phyloP scores from a whole-genome alignment of 2,329 filamentous ascomycete species.

The Colletotrichum falcatum region DNA sequence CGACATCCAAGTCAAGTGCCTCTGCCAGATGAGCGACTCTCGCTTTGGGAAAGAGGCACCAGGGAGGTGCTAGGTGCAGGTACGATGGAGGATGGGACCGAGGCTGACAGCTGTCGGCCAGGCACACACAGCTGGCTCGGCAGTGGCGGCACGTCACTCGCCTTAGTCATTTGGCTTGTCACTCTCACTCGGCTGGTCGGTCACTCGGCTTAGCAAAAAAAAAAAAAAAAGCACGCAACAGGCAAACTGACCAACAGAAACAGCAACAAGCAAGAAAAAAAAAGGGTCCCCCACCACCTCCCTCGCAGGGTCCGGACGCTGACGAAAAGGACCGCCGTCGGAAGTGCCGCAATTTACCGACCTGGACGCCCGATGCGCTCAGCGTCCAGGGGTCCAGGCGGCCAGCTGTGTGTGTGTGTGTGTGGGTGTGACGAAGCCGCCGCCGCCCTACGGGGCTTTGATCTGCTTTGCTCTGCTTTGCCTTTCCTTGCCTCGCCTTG shows the following conservation, averaged over 20 bases:
- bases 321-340: constrained; percentile 21
- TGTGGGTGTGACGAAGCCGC: constrained; percentile 8
- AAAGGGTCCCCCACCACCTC: not conserved
- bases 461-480: no score
- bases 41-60: not conserved
- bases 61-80: not conserved
- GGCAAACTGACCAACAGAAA: constrained; percentile 19
- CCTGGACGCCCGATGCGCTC: not conserved
- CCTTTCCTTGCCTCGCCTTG: not conserved
- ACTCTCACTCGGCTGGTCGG: not conserved
- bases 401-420: not conserved
- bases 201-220: not conserved
- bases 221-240: constrained; percentile 19
- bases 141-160: not conserved
- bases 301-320: constrained; percentile 23
- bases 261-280: constrained; percentile 6
- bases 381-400: constrained; percentile 11
- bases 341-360: constrained; percentile 32
- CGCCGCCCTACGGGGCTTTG: constrained; percentile 7
- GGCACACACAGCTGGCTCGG: constrained; percentile 4
- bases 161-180: not conserved
- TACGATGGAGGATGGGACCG: no score
- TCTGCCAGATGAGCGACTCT: constrained; percentile 1
- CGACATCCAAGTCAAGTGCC: constrained; percentile 15
- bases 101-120: constrained; percentile 4